phyloP scores from a whole-genome alignment of 768 basidiomycete genomes.

The Hypholoma sublateritium region DNA sequence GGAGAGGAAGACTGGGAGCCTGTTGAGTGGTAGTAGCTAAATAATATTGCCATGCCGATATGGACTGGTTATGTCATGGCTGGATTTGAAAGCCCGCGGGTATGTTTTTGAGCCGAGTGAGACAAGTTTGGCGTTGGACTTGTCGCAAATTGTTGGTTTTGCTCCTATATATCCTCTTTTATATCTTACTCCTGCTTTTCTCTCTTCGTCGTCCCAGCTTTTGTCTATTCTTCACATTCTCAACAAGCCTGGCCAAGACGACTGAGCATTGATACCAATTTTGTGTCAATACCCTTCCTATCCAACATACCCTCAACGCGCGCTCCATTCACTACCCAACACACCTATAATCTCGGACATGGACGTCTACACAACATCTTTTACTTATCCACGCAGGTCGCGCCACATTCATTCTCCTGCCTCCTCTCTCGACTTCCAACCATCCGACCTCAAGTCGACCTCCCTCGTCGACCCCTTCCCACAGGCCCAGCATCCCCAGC shows the following conservation, averaged over 20 bases:
- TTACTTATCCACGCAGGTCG: conserved; percentile 85
- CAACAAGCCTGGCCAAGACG: conserved; percentile 25
- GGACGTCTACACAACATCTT: conserved; percentile 96
- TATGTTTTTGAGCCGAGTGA: conserved; percentile 37
- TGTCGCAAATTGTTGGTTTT: conserved; percentile 23
- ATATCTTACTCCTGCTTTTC: conserved; percentile 29
- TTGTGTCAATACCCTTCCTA: conserved; percentile 53
- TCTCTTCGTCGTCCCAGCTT: conserved; percentile 24
- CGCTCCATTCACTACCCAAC: conserved; percentile 10
- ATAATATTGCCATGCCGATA: conserved; percentile 14
- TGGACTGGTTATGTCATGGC: conserved; percentile 25
- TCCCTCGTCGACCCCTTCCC: conserved; percentile 41
- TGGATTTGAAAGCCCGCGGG: conserved; percentile 39
- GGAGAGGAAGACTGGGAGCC: conserved; percentile 47
- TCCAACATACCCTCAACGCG: conserved; percentile 33
- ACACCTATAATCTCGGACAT: conserved; percentile 41
- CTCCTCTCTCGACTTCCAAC: conserved; percentile 63
- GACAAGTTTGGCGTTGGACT: conserved; percentile 28
- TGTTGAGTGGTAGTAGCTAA: conserved; percentile 24
- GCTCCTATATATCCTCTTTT: conserved; percentile 31
- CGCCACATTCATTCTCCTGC: conserved; percentile 65
- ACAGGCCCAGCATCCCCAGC: conserved; percentile 40
- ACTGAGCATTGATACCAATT: conserved; percentile 48
- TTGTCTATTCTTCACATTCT: conserved; percentile 28
- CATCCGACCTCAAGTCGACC: conserved; percentile 44